Base-by-base conservation (phyloP, 805 yeast genomes). In the Myxozyma kluyveri region DNA sequence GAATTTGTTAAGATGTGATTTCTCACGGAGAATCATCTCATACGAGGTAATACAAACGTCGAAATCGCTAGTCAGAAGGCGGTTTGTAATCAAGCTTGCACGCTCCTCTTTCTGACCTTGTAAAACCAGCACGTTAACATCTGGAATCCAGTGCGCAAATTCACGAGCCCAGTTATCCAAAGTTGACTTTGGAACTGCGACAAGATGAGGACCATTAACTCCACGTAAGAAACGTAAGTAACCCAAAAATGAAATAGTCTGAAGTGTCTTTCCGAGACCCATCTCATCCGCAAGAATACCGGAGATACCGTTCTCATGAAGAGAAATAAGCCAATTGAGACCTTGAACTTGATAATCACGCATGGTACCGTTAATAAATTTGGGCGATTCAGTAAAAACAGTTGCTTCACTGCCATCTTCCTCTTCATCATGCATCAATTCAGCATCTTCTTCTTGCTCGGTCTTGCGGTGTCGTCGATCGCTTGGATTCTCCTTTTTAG, bases 221-320 rank as follows among this genome's bases (percentile, higher is more conserved):
- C 81, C 78, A 62, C 82, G 82, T 49, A 83, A 74, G 65, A 88
- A 88, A 58, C 97, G 78, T 54, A 93, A 70, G 66, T 86, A 88
- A 0, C 97, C 98, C 44, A 91, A 71, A 63, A 91, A 93, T 1
- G 98, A 81, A 42, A 91, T 88, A 0, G 98, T 91, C 70, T 91
- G 99, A 50, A 93, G 73, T 3, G 99, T 91, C 69, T 91, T 91
- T 50, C 99, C 99, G 37, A 91, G 75, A 2, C 99, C 99, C 99
- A 93, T 91, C 68, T 91, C 99, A 70, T 91, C 99, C 10, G 99
- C 99, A 45, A 91, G 72, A 42, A 91, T 93, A 19, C 99, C 99
- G 7, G 95, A 85, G 40, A 91, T 76, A 61, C 85, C 79, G 68
- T 91, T 88, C 61, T 90, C 96, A 67, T 89, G 87, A 32, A 91